A percentile compares a stretch with the other conserved stretches of the same genome.
phyloP scores from a whole-genome alignment of 2,329 filamentous ascomycete species.

The Fusarium nanum region DNA sequence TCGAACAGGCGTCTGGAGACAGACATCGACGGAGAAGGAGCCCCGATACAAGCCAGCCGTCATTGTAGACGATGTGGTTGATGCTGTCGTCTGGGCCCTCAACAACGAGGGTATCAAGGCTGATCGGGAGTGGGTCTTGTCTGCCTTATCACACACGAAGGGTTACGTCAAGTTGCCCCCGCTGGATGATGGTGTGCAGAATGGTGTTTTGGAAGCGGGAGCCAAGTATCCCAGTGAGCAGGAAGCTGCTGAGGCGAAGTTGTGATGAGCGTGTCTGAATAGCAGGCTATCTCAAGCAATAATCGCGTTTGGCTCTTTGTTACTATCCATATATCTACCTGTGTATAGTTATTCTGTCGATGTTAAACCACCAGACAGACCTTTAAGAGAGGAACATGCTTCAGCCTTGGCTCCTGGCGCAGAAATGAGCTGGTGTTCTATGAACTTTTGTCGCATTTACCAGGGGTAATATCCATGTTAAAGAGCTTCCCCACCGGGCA shows the following conservation, averaged over 20 bases:
- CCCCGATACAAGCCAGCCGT: constrained; percentile 72
- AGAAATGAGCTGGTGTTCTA: neutral
- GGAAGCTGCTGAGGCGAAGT: constrained; percentile 37
- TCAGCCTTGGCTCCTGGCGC: neutral
- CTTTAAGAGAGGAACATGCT: neutral
- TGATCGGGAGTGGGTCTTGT: constrained; percentile 49
- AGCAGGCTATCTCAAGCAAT: neutral
- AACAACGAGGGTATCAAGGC: constrained; percentile 62
- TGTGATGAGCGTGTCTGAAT: constrained; percentile 13
- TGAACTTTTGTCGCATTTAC: neutral
- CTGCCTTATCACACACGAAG: constrained; percentile 45
- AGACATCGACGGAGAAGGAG: constrained; percentile 53
- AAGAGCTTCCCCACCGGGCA: neutral
- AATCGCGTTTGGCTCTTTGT: neutral
- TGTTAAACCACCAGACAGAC: neutral
- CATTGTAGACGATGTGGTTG: constrained; percentile 79
- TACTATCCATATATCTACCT: neutral
- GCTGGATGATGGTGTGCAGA: constrained; percentile 22
- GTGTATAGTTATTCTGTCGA: neutral
- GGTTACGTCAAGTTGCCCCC: constrained; percentile 44
- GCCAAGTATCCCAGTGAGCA: constrained; percentile 39
- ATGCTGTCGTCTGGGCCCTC: constrained; percentile 82
- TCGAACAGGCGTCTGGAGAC: constrained; percentile 79
- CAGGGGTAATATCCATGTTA: neutral
- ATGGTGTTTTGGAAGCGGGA: constrained; percentile 1